A percentile compares a stretch with the other conserved stretches of the same genome.
phyloP scores from a whole-genome alignment of 2,329 filamentous ascomycete species.

The Botrytis elliptica region DNA sequence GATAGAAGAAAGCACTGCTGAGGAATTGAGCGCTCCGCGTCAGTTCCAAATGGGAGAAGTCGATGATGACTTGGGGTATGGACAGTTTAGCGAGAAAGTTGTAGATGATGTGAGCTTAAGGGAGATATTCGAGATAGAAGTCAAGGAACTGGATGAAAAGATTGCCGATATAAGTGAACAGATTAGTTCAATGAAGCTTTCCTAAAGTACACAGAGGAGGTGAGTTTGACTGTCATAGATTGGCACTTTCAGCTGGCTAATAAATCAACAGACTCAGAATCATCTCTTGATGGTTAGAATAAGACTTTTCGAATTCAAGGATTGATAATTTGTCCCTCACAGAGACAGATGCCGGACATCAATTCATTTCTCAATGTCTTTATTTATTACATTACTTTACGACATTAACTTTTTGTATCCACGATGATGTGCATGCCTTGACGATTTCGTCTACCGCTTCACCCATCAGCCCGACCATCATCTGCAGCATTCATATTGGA shows the following conservation, averaged over 20 bases:
- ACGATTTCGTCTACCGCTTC: neutral
- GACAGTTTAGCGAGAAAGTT: neutral
- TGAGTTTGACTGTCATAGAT: neutral
- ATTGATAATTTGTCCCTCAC: neutral
- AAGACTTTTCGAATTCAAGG: neutral
- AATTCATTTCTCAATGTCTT: neutral
- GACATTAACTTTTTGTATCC: neutral
- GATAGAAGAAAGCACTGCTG: rapidly evolving
- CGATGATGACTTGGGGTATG: neutral
- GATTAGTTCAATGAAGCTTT: neutral
- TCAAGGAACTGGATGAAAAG: rapidly evolving
- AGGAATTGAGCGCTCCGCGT: neutral
- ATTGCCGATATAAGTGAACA: neutral
- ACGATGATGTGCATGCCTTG: neutral
- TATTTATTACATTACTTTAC: constrained; percentile 7
- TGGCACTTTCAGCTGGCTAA: neutral
- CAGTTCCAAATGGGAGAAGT: neutral
- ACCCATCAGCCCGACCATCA: neutral
- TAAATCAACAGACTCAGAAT: neutral
- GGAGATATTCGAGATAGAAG: neutral
- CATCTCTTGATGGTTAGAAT: too few species aligned
- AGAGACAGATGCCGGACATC: rapidly evolving
- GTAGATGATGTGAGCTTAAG: neutral
- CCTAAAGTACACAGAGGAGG: neutral
- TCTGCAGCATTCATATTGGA: neutral